phyloP scores from a whole-genome alignment of 2,329 filamentous ascomycete species.

The Xylaria sp. region DNA sequence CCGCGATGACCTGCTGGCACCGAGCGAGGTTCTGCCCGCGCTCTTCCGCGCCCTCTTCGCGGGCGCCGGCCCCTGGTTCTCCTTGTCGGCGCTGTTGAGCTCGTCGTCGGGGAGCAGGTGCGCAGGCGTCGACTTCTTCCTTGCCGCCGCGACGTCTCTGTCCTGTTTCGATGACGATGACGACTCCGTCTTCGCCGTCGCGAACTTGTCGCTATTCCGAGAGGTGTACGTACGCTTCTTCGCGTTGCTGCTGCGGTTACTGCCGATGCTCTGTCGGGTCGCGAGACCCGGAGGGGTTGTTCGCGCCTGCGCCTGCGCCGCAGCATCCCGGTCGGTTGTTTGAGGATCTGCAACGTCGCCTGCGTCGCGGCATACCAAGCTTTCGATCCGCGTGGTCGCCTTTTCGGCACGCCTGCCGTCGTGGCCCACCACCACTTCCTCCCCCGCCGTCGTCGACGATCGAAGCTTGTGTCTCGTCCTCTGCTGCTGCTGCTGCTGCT shows the following conservation, averaged over 20 bases:
- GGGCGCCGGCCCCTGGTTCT: slow-evolving; percentile 10
- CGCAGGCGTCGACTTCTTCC: slow-evolving; percentile 1
- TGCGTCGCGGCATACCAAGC: slow-evolving; percentile 16
- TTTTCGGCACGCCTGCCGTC: slow-evolving; percentile 2
- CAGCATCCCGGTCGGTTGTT: slow-evolving; percentile 9
- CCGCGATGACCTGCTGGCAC: slow-evolving; percentile 15
- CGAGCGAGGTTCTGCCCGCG: slow-evolving; percentile 6
- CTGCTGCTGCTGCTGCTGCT: too few relatives aligned
- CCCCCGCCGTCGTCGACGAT: slow-evolving; percentile 18
- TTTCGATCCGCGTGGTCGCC: slow-evolving; percentile 6
- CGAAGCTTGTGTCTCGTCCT: slow-evolving; percentile 26
- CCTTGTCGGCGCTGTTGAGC: slow-evolving; percentile 25
- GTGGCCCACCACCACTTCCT: too few relatives aligned
- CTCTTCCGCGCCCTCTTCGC: slow-evolving; percentile 19
- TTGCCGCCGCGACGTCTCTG: neutral
- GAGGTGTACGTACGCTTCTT: slow-evolving; percentile 25
- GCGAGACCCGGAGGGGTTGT: neutral
- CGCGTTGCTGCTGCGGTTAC: slow-evolving; percentile 10
- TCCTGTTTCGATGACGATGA: neutral
- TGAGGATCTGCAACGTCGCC: slow-evolving; percentile 20
- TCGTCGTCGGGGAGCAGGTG: slow-evolving; percentile 16
- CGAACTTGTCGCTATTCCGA: slow-evolving; percentile 14
- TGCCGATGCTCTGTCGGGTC: too few relatives aligned
- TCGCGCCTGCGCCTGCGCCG: too few relatives aligned
- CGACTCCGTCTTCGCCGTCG: slow-evolving; percentile 1